Evolutionary conservation across 176 grass and related monocot genomes (phyloP), one percentile per base, ranked within the genome.

Genomic region (Eremochloa ophiuroides): DNA sequence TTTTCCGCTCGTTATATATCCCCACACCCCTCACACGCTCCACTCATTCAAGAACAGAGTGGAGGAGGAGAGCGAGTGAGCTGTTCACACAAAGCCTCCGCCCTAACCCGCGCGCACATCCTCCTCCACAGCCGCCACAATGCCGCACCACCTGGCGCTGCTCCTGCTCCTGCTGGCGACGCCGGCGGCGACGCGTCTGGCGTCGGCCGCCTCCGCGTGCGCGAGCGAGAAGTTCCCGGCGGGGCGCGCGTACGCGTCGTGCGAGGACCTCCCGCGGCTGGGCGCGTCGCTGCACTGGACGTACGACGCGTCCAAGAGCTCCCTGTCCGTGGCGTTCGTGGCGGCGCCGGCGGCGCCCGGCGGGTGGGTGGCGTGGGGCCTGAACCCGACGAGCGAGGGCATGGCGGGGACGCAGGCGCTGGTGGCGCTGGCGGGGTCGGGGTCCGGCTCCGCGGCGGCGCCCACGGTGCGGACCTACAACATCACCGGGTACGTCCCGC

Each of bases 321-420:
- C 73, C 0, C 87, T 94, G 22, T 91, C 87, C 0, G 12, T 94
- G 27, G 93, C 93, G 13, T 91, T 94, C 84, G 89, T 91, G 53
- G 87, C 87, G 6, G 74, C 92, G 34, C 89, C 92, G 2, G 77
- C 89, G 8, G 60, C 31, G 5, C 0, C 76, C 7, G 70, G 69
- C 40, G 93, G 93, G 38, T 94, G 93, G 93, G 93, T 91, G 28
- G 87, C 93, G 18, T 94, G 89, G 93, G 93, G 62, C 0, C 87
- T 94, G 14, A 94, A 94, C 84, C 93, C 93, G 1, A 87, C 84
- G 1, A 78, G 74, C 33, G 87, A 85, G 22, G 87, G 89, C 84
- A 94, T 94, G 93, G 56, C 34, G 2, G 93, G 93, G 1, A 27
- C 93, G 27, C 93, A 94, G 86, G 81, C 93, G 73, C 89, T 94